A percentile compares a stretch with the other conserved stretches of the same genome.
phyloP scores from a whole-genome alignment of 2,329 filamentous ascomycete genomes.

The Aspergillus terreus region DNA sequence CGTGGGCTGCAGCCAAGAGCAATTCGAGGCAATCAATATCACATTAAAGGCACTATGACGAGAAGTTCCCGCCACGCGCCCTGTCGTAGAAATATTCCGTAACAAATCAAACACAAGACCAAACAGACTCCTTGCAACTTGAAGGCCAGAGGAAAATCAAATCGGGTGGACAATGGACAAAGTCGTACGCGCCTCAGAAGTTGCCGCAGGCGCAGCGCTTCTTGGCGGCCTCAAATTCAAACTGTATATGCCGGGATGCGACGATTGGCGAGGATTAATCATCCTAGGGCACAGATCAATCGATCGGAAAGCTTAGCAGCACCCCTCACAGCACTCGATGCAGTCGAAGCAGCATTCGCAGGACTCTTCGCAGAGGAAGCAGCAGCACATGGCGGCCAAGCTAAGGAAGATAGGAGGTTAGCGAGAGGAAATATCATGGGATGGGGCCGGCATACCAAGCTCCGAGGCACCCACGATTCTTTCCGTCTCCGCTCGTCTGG shows the following conservation, averaged over 20 bases:
- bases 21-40: too few relatives aligned
- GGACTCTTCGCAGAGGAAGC: constrained; percentile 61
- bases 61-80: too few relatives aligned
- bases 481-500: too few relatives aligned
- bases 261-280: constrained; percentile 18
- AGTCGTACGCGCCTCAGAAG: too few relatives aligned
- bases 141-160: too few relatives aligned
- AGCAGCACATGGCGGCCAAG: constrained; percentile 58
- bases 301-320: constrained; percentile 25
- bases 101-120: too few relatives aligned
- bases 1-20: too few relatives aligned
- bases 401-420: constrained; percentile 26
- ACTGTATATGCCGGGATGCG: neutral
- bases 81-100: too few relatives aligned
- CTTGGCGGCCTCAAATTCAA: neutral
- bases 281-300: constrained; percentile 20
- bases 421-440: neutral
- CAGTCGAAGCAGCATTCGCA: constrained; percentile 64
- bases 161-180: too few relatives aligned
- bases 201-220: neutral
- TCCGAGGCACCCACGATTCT: constrained; percentile 49
- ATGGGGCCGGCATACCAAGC: constrained; percentile 42
- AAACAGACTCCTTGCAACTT: too few relatives aligned
- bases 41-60: too few relatives aligned
- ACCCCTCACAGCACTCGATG: constrained; percentile 49